phyloP scores from a whole-genome alignment of 768 basidiomycete genomes.

The Gloeostereum incarnatum region DNA sequence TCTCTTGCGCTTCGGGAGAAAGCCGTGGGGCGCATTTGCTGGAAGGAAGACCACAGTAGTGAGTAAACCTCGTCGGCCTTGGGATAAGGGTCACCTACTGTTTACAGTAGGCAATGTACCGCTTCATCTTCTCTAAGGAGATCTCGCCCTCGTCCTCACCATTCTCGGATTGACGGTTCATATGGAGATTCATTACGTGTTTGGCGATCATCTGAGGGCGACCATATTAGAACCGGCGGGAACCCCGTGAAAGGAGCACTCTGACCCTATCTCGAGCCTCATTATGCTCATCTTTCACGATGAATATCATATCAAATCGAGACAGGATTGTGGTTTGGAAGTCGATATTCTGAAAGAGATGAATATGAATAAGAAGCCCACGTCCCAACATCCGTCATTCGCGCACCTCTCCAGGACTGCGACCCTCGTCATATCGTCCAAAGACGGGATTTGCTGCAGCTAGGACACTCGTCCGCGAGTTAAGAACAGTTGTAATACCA shows the following conservation, averaged over 20 bases:
- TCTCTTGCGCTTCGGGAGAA: conserved; percentile 90
- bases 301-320: conserved; percentile 99
- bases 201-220: conserved; percentile 75
- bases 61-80: background rate
- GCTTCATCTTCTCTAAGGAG: conserved; percentile 96
- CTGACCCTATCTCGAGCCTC: conserved; percentile 80
- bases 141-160: conserved; percentile 79
- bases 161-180: conserved; percentile 80
- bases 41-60: conserved; percentile 1
- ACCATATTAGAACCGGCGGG: conserved; percentile 3
- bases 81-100: conserved; percentile 43
- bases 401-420: conserved; percentile 83
- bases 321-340: conserved; percentile 98
- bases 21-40: conserved; percentile 96
- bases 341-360: conserved; percentile 67
- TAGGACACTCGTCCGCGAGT: conserved; percentile 91
- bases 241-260: conserved; percentile 12
- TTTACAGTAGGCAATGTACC: conserved; percentile 95
- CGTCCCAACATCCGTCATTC: background rate
- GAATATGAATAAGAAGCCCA: conserved; percentile 1
- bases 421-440: conserved; percentile 94
- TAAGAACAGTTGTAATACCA: conserved; percentile 95
- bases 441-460: conserved; percentile 98
- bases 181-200: conserved; percentile 98
- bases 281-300: conserved; percentile 96